Percentiles rank a stretch among this genome's conserved stretches.
These are phyloP conservation scores for Stagonosporopsis vannaccii DNA, from an alignment of 2,329 filamentous ascomycete species.

Conservation along the genomic window DNA sequence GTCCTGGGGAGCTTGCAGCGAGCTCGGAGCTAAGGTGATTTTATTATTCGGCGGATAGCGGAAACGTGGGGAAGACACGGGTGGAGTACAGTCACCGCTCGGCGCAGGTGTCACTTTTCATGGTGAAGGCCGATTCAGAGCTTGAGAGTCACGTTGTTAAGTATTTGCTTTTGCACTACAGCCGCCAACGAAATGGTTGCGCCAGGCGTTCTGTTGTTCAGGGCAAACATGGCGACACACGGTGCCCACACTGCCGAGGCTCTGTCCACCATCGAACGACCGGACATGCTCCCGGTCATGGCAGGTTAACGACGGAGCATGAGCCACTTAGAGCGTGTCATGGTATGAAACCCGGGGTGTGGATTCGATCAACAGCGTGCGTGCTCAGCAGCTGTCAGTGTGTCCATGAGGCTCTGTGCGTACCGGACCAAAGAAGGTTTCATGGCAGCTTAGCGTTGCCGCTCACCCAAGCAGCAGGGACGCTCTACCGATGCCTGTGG, in stretches of 20 bases:
- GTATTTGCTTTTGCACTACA: conserved; percentile 1
- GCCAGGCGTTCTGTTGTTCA: conserved; percentile 14
- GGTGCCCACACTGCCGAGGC: conserved; percentile 18
- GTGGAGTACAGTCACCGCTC: not conserved
- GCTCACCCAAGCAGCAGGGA: conserved; percentile 22
- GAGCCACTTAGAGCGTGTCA: conserved; percentile 12
- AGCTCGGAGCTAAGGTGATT: conserved; percentile 38
- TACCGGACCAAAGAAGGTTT: conserved; percentile 28
- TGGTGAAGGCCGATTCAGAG: too few relatives aligned
- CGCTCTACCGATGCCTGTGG: conserved; percentile 1
- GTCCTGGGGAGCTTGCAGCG: conserved; percentile 32
- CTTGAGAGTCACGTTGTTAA: not conserved
- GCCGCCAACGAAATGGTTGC: conserved; percentile 8
- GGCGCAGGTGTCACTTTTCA: not conserved
- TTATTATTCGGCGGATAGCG: conserved; percentile 33
- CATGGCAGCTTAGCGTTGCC: conserved; percentile 24
- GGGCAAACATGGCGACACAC: conserved; percentile 6
- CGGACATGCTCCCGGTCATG: conserved; percentile 15
- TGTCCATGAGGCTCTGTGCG: conserved; percentile 29
- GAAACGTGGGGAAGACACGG: conserved; percentile 42
- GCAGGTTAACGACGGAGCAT: conserved; percentile 15
- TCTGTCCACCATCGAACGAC: conserved; percentile 22
- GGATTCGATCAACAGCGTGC: conserved; percentile 15
- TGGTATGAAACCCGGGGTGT: conserved; percentile 19
- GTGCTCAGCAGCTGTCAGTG: conserved; percentile 11